Evolutionary conservation across 495 filamentous ascomycete species (phyloP), one percentile per base, ranked within the genome.

Genomic region (Penicillium salamii): DNA sequence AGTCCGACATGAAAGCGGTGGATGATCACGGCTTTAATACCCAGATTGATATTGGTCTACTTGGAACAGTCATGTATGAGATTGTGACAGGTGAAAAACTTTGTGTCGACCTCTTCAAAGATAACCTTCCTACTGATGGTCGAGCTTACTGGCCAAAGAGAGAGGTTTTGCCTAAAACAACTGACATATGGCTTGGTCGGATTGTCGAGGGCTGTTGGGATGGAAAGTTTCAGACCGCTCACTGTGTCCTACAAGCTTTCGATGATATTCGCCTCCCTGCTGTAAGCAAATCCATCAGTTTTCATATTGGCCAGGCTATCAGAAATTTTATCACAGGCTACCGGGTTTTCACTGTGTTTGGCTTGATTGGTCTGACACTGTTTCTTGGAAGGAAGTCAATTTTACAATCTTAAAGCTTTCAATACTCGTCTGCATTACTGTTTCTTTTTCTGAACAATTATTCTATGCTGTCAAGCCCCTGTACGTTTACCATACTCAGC

Each of bases 131-230:
- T 17, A 41, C 23, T 17, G 38, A 41, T 41, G 38, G 38, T 28
- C 38, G 38, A 17, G 38, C 38, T 5, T 39, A 46, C 19, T 58
- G 51, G 55, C 55, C 50, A 21, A 42, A 31, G 19, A 58, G 62
- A 31, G 36, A 49, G 12, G 26, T 13, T 20, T 43, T 53, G 12
- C 67, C 62, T 3, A 58, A 19, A 28, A 70, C 60, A 13, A 1
- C 56, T 5, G 48, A 40, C 38, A 32, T 68, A 18, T 62, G 58
- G 62, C 52, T 70, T 46, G 67, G 55, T 32, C 35, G 21, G 38
- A 58, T 65, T 11, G 62, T 70, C 45, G 56, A 70, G 45, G 48
- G 49, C 18, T 66, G 64, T 49, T 68, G 62, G 64, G 28, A 44
- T 12, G 48, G 57, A 32, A 54, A 53, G 20, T 59, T 66, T 50